Evolutionary conservation across 1,139 yeast species (phyloP).

Genomic region (Lodderomyces pseudojiufengensis): DNA sequence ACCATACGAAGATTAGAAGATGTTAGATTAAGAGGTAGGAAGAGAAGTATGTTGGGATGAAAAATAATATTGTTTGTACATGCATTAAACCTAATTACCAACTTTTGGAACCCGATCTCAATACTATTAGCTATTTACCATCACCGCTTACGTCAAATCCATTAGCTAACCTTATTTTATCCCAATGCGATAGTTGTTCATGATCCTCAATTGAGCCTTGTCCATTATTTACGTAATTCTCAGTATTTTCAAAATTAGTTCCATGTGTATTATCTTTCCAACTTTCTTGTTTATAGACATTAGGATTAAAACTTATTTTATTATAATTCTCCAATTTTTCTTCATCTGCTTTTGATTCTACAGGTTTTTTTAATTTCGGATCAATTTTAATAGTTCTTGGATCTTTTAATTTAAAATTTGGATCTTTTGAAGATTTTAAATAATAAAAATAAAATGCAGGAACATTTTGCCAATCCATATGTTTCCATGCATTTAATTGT

Average conservation of each 20-base stretch:
- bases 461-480: constrained; percentile 36
- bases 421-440: constrained; percentile 30
- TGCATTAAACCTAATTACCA: too few relatives aligned
- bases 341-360: constrained; percentile 4
- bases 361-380: neutral
- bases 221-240: neutral
- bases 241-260: too few relatives aligned
- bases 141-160: constrained; percentile 17
- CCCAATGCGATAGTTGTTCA: constrained; percentile 22
- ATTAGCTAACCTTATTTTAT: constrained; percentile 23
- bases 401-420: constrained; percentile 19
- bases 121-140: too few relatives aligned
- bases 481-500: constrained; percentile 29
- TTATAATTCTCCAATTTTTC: neutral
- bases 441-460: constrained; percentile 37
- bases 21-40: constrained; percentile 88
- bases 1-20: constrained; percentile 67
- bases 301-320: constrained; percentile 7
- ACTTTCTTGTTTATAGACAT: constrained; percentile 4
- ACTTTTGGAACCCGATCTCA: too few relatives aligned
- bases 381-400: constrained; percentile 7
- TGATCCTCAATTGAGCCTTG: constrained; percentile 2
- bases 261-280: too few relatives aligned
- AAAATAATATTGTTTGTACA: too few relatives aligned
- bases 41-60: constrained; percentile 53